These are phyloP conservation scores for Kickxella alabastrina DNA, from an alignment of 192 early-diverging fungal genomes.

Conservation along the genomic window DNA sequence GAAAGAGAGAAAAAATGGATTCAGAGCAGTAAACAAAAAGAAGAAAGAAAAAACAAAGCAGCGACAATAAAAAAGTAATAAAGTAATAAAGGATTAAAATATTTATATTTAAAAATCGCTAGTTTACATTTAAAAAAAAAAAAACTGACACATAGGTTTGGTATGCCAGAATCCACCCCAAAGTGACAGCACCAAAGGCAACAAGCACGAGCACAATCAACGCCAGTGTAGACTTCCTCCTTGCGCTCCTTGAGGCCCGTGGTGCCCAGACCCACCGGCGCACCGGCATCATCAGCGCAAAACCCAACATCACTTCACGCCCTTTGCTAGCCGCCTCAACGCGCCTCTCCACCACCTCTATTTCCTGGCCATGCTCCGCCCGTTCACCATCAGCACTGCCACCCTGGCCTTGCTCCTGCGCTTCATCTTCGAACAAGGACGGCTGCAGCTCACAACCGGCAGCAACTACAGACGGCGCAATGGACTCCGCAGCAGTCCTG, in stretches of 20 bases:
- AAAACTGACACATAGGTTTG: too few relatives aligned
- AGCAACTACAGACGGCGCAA: too few relatives aligned
- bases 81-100: too few relatives aligned
- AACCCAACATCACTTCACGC: neutral
- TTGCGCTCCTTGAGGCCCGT: too few relatives aligned
- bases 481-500: neutral
- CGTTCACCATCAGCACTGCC: too few relatives aligned
- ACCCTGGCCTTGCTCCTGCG: too few relatives aligned
- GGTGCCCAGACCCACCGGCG: constrained; percentile 33
- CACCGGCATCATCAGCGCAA: constrained; percentile 40
- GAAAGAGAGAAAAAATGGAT: neutral
- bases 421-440: constrained; percentile 1
- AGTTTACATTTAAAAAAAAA: too few relatives aligned
- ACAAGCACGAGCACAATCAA: constrained; percentile 10
- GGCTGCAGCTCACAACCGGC: neutral
- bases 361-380: too few relatives aligned
- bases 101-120: too few relatives aligned
- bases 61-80: too few relatives aligned
- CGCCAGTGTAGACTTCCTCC: constrained; percentile 18
- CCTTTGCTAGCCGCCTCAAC: too few relatives aligned
- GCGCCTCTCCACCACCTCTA: too few relatives aligned
- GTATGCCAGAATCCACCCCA: constrained; percentile 7
- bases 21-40: neutral
- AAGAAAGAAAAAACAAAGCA: neutral
- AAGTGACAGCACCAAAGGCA: constrained; percentile 2